Percentiles rank a stretch among this genome's conserved stretches.
phyloP scores from a whole-genome alignment of 1,284 basidiomycete species.

The Heliocybe sulcata region DNA sequence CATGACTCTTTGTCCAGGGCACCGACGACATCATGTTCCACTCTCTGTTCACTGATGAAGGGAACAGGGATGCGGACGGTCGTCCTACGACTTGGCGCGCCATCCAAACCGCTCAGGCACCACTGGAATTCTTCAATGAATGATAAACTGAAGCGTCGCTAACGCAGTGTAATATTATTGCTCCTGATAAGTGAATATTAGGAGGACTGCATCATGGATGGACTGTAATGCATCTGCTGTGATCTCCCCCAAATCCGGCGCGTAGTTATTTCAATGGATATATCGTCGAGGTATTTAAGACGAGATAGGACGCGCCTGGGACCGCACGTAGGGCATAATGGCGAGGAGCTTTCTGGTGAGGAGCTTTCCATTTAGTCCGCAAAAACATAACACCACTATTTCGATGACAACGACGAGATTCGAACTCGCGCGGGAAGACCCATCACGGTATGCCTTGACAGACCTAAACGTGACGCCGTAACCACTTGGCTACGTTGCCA shows the following conservation, averaged over 20 bases:
- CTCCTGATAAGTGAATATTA: too few relatives aligned
- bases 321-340: too few relatives aligned
- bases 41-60: conserved; percentile 64
- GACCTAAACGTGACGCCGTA: conserved; percentile 1
- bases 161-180: background rate
- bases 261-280: too few relatives aligned
- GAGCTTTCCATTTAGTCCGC: too few relatives aligned
- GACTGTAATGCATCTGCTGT: too few relatives aligned
- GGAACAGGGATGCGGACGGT: conserved; percentile 40
- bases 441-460: background rate
- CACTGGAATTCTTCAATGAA: conserved; percentile 71
- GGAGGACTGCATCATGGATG: too few relatives aligned
- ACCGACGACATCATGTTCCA: conserved; percentile 61
- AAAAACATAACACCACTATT: too few relatives aligned
- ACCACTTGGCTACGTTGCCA: conserved; percentile 1
- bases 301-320: too few relatives aligned
- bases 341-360: too few relatives aligned
- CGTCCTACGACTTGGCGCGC: conserved; percentile 54
- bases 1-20: conserved; percentile 34
- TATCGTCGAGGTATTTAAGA: too few relatives aligned
- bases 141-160: conserved; percentile 16
- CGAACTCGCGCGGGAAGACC: conserved; percentile 1
- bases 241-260: too few relatives aligned
- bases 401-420: background rate
- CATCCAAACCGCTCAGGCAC: conserved; percentile 48